Evolutionary conservation across 257 asterid genomes (phyloP), one percentile per base, ranked within the genome.

Genomic region (Penstemon newberryi): DNA sequence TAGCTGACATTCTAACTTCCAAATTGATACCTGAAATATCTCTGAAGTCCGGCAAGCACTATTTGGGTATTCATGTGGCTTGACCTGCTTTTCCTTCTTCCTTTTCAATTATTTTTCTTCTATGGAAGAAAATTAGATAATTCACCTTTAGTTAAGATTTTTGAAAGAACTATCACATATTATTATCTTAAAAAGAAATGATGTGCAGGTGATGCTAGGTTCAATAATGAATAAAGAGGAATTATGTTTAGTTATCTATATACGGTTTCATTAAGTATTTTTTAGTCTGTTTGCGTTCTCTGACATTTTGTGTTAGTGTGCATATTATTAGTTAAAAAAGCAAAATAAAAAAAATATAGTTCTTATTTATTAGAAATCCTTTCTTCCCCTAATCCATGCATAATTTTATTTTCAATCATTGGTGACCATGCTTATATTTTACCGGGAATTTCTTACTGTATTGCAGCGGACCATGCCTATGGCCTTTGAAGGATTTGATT

Each of bases 381-480:
- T 46, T 25, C 33, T 25, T 25, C 1, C 1, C 33, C 49, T 66
- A 60, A n/a, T 56, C 46, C 66, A n/a, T 39, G 47, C 10, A 40
- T 60, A 19, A 52, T 62, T 36, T 9, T 63, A 7, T 66, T 52
- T 52, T 36, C 10, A 53, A 46, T 64, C 65, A 71, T 25, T 53
- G 50, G 10, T 45, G 66, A 47, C 65, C 45, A 41, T 70, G 66
- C 65, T 63, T 39, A 77, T 77, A 63, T 76, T 75, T 69, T 66
- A 74, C 66, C 65, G 56, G 45, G 38, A 73, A 40, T 54, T 58
- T 10, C 70, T 33, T 76, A 40, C 75, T 70, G 60, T 81, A 65
- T 84, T 82, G 90, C 97, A 92, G 98, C 81, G 87, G 60, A 84
- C 86, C 56, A 74, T 92, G 81, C 93, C 96, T 53, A 67, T 50